Base-by-base conservation (phyloP, 2,329 filamentous ascomycete genomes). In the Grosmannia clavigera region DNA sequence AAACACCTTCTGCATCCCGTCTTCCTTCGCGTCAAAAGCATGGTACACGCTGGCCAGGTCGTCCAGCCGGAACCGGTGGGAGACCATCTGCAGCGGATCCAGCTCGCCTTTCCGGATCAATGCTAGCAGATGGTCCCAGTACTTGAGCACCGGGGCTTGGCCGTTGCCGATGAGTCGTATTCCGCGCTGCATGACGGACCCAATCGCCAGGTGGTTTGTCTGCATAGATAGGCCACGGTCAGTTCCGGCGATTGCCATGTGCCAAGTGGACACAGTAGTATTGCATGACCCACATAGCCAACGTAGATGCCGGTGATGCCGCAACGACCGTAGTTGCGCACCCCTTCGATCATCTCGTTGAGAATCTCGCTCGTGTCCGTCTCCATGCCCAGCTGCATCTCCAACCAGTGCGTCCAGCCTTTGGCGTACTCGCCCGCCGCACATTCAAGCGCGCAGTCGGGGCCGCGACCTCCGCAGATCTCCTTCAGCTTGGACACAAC, bases 161-260 rank as follows among this genome's bases (percentile, higher is more conserved):
- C 81, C 81, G 66, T 83, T 83, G 22, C 82, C 82, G 52, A 84
- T 91, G 53, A 95, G 80, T 1, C 88, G 85, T 65, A 95, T 83
- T n/a, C 90, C 90, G 38, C 88, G 84, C 73, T 95, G 84, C 90
- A 95, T 95, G 16, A 95, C 69, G 0, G 88, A 85, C 11, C 90
- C 89, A 65, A 92, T 85, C 72, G 90, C 90, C 77, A 92, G 89
- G 71, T 90, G 86, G 72, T 90, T 91, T 27, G 86, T 89, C 80
- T 85, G 64, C 27, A n/a, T 27, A 16, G 1, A 1, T 31, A 31
- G 5, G 31, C 31, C 31, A 7, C 31, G 31, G 31, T 59, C 33
- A 61, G 51, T 52, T 40, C 38, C 10, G 16, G 16, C 11, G 10
- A 7, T 10, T 12, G 38, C 31, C 31, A 40, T 16, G 11, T 12